Conservation (phyloP, 495 filamentous ascomycete species). For the Trichoderma virens region DNA sequence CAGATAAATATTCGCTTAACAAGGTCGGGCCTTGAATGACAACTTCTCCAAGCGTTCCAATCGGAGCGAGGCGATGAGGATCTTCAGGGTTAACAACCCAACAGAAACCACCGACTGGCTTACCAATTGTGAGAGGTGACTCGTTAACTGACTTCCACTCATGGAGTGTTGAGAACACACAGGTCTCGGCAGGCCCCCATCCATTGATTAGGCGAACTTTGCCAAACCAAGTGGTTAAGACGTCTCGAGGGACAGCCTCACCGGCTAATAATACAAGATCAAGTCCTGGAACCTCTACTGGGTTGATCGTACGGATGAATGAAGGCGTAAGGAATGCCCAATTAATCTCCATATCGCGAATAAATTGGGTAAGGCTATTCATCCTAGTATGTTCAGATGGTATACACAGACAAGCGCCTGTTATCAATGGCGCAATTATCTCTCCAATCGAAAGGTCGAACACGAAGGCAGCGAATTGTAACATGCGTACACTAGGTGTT, state of each 20-base stretch:
- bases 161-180: constrained; percentile 25
- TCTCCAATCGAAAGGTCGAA: constrained; percentile 17
- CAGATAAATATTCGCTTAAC: constrained; percentile 37
- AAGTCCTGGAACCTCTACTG: constrained; percentile 16
- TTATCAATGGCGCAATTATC: not conserved
- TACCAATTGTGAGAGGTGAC: constrained; percentile 27
- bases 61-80: constrained; percentile 43
- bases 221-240: constrained; percentile 7
- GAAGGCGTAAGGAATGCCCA: constrained; percentile 14
- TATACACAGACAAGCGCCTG: constrained; percentile 2
- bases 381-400: not conserved
- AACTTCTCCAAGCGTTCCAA: constrained; percentile 55
- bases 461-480: constrained; percentile 48
- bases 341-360: constrained; percentile 13
- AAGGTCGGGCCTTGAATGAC: constrained; percentile 51
- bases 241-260: constrained; percentile 16
- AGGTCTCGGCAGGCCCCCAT: constrained; percentile 43
- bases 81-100: constrained; percentile 54
- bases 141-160: constrained; percentile 16
- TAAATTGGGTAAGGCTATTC: constrained; percentile 10
- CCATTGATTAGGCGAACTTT: constrained; percentile 33
- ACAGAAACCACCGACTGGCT: constrained; percentile 29
- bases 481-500: constrained; percentile 26
- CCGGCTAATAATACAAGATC: constrained; percentile 17
- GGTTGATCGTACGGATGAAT: constrained; percentile 13